phyloP scores from a whole-genome alignment of 805 yeast genomes.

The Yarrowia yakushimensis region DNA sequence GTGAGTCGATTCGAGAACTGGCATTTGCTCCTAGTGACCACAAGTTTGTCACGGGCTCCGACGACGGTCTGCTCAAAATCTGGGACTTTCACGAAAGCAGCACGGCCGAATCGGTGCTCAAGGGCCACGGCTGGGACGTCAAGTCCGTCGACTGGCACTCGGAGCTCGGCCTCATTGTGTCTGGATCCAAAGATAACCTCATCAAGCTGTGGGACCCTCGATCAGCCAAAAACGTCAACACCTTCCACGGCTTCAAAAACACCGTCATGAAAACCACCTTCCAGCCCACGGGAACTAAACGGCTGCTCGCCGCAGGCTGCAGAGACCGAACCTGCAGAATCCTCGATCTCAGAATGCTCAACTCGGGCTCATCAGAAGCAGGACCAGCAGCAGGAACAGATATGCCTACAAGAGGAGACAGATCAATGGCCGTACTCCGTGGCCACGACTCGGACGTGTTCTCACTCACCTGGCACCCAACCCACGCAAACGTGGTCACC shows the following conservation, averaged over 20 bases:
- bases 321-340: slow-evolving; percentile 85
- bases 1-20: slow-evolving; percentile 79
- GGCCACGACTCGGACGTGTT: slow-evolving; percentile 83
- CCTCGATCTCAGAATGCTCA: slow-evolving; percentile 82
- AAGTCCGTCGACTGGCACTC: slow-evolving; percentile 98
- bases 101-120: slow-evolving; percentile 58
- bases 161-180: slow-evolving; percentile 73
- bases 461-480: slow-evolving; percentile 89
- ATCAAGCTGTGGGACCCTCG: slow-evolving; percentile 97
- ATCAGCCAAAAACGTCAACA: slow-evolving; percentile 62
- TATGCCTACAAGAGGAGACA: slow-evolving; percentile 30
- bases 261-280: slow-evolving; percentile 83
- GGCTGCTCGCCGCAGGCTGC: slow-evolving; percentile 78
- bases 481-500: slow-evolving; percentile 71
- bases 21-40: slow-evolving; percentile 88
- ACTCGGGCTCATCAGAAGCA: neutral
- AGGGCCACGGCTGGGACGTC: slow-evolving; percentile 99
- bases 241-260: slow-evolving; percentile 89
- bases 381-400: neutral
- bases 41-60: slow-evolving; percentile 90
- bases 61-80: slow-evolving; percentile 83
- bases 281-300: slow-evolving; percentile 72
- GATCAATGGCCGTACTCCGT: slow-evolving; percentile 65
- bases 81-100: slow-evolving; percentile 75
- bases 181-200: slow-evolving; percentile 94